Conservation (phyloP, 805 yeast species). For the Yamadazyma sp. region DNA sequence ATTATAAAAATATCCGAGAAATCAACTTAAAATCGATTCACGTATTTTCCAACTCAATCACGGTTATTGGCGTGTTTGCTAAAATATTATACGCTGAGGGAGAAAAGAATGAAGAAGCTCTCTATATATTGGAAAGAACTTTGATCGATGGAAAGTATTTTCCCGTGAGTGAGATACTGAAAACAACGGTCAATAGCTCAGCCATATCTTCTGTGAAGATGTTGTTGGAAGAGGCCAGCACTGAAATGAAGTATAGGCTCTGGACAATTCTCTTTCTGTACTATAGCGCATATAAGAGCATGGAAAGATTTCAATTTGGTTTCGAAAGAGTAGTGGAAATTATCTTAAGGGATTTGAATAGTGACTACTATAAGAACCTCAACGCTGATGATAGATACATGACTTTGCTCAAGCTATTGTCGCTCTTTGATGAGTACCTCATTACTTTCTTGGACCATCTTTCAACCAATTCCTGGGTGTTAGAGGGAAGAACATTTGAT, state of each 20-base stretch:
- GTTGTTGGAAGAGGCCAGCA: slow-evolving; percentile 63
- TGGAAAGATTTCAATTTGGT: slow-evolving; percentile 44
- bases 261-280: slow-evolving; percentile 72
- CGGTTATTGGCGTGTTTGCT: slow-evolving; percentile 66
- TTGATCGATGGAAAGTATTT: slow-evolving; percentile 29
- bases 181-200: slow-evolving; percentile 1
- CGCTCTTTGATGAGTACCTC: slow-evolving; percentile 54
- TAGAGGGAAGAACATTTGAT: slow-evolving; percentile 7
- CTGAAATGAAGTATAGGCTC: slow-evolving; percentile 64
- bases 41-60: slow-evolving; percentile 67
- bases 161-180: slow-evolving; percentile 1
- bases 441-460: slow-evolving; percentile 32
- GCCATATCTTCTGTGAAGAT: slow-evolving; percentile 50
- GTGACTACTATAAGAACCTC: slow-evolving; percentile 19
- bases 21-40: slow-evolving; percentile 51
- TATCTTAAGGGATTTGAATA: slow-evolving; percentile 36
- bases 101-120: slow-evolving; percentile 33
- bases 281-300: slow-evolving; percentile 35
- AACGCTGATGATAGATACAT: slow-evolving; percentile 35
- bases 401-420: slow-evolving; percentile 49
- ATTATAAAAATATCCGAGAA: slow-evolving; percentile 59
- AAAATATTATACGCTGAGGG: slow-evolving; percentile 42
- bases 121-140: slow-evolving; percentile 45
- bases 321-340: slow-evolving; percentile 52
- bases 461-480: slow-evolving; percentile 33